Evolutionary conservation across 192 early-diverging fungal genomes (phyloP), one percentile per base, ranked within the genome.

Genomic region (Backusella liffmaniae): DNA sequence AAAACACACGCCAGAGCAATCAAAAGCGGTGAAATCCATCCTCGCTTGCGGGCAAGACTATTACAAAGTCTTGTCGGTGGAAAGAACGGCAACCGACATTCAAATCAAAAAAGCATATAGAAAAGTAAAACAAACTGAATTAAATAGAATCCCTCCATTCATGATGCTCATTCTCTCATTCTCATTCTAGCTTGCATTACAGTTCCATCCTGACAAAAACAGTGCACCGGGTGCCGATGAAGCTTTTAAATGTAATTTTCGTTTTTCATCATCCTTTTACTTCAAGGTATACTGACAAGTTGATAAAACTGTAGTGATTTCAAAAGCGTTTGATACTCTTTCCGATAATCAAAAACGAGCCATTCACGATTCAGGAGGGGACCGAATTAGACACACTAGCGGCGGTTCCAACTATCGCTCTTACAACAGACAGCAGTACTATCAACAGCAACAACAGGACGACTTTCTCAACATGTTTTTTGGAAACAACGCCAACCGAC

Each of bases 401-500:
- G 12, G 79, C 76, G 30, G 74, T 3, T 1, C 68, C 46, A 42
- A 77, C 73, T 32, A 73, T 77, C 29, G 71, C 70, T 16, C 81
- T 76, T 32, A 77, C 42, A 67, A 77, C 56, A 67, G 51, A 37
- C 76, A 69, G 32, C 74, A 67, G 16, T 65, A 36, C 35, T 70
- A 56, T 49, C 36, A 44, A 23, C 51, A 68, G 67, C 77, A 84
- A 37, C 85, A 84, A 65, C 88, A 92, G 10, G 95, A 96, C 80
- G 97, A 98, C 18, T 76, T 98, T 30, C 96, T 98, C 81, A 94
- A 96, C 77, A 96, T 96, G 94, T 98, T 98, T 75, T 96, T 98
- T 83, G 92, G 93, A 76, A 85, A 72, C 82, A 86, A 75, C 87
- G 81, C 18, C 85, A 62, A 62, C 87, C 44, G n/a, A 44, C 70